These are phyloP conservation scores for Nannochloris sp. DNA, from an alignment of 139 green algal species.

Conservation along the genomic window DNA sequence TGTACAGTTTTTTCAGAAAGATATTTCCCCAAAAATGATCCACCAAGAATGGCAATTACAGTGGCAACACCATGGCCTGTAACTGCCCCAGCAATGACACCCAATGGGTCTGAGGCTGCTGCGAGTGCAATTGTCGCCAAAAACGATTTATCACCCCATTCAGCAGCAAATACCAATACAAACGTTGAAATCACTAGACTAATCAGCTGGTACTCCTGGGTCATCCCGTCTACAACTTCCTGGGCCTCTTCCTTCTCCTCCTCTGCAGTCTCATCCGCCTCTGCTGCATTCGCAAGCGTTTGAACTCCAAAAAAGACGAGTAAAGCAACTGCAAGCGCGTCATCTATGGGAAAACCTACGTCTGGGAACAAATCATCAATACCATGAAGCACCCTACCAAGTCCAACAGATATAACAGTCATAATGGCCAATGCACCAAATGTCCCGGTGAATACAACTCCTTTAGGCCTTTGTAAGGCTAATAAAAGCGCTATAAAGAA, in stretches of 20 bases:
- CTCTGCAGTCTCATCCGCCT: slow-evolving; percentile 42
- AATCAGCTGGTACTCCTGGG: not conserved
- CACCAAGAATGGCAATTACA: slow-evolving; percentile 67
- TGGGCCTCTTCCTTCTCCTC: slow-evolving; percentile 76
- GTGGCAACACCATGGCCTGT: slow-evolving; percentile 83
- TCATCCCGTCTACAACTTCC: slow-evolving; percentile 44
- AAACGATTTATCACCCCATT: slow-evolving; percentile 99
- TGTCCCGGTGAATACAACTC: slow-evolving; percentile 81
- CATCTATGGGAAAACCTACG: slow-evolving; percentile 68
- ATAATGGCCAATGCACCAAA: slow-evolving; percentile 93
- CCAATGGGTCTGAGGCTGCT: slow-evolving; percentile 57
- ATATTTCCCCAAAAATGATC: slow-evolving; percentile 58
- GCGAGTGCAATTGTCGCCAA: slow-evolving; percentile 94
- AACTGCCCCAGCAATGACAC: slow-evolving; percentile 67
- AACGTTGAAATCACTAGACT: slow-evolving; percentile 78
- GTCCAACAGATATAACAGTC: slow-evolving; percentile 87
- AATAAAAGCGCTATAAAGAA: slow-evolving; percentile 97
- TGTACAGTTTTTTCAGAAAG: slow-evolving; percentile 63
- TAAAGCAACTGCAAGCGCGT: slow-evolving; percentile 68
- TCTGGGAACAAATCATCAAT: slow-evolving; percentile 71
- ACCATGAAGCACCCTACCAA: slow-evolving; percentile 62
- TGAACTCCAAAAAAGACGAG: slow-evolving; percentile 83
- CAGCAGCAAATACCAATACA: slow-evolving; percentile 90
- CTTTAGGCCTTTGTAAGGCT: slow-evolving; percentile 53
- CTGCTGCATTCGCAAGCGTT: slow-evolving; percentile 56